Evolutionary conservation across 202 grass and related monocot genomes (phyloP), one percentile per base, ranked within the genome.

Genomic region (Dendrocalamus latiflorus): DNA sequence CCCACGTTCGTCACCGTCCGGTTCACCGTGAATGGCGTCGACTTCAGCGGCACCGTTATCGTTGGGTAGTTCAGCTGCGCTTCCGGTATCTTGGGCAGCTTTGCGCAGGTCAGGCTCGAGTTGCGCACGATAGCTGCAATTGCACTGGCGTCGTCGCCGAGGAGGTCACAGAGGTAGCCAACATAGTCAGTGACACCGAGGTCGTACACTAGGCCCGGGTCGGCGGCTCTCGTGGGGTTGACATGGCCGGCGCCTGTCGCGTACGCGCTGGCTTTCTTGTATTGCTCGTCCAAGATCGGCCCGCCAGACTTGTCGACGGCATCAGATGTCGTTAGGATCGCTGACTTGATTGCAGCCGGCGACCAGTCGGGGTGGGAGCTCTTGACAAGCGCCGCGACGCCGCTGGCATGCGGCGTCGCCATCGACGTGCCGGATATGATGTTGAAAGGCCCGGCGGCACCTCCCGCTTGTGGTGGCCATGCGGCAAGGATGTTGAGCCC

Each of bases 311-410:
- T n/a, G n/a, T n/a, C n/a, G n/a, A n/a, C n/a, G n/a, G n/a, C n/a
- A n/a, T 72, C 55, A 1, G 79, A 48, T 6, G 79, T 49, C 8
- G 79, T 82, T 37, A 82, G 15, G 67, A 82, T 82, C 55, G 67
- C 54, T 0, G 68, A 82, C 55, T 68, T 86, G 69, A 86, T 69
- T 9, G 77, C 70, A 1, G 66, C 74, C 6, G 88, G 79, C 0
- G 88, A 90, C 88, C 84, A 90, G 9, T 39, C 10, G 0, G 84
- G 88, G 68, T 90, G 79, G 4, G 44, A 34, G 44, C 62, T 84
- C 50, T 84, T 90, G 30, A 87, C 7, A 15, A 84, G 74, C 9
- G 88, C 79, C 8, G 70, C 74, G 10, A 70, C 64, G 7, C 79
- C 88, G 4, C 81, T 75, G 18, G 75, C 58, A n/a, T 90, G 88